Base-by-base conservation (phyloP, 306 rosid genomes). In the Chamaecrista fasciculata region DNA sequence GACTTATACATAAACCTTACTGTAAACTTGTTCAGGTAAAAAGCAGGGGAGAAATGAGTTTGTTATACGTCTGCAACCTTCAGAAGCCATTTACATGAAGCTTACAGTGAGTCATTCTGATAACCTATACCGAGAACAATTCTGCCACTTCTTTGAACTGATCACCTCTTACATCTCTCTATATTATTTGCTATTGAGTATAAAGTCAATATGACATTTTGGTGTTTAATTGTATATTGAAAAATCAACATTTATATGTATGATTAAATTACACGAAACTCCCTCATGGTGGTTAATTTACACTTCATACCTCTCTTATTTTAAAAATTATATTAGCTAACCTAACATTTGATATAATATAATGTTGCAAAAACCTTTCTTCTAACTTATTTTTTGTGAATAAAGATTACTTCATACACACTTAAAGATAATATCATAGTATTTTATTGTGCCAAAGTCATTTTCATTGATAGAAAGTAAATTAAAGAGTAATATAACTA, bases 31-130 rank as follows among this genome's bases (percentile, higher is more conserved):
- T 80, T 76, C 52, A 91, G 99, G 99, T 72, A 74, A 89, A 66
- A 91, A 78, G 65, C 99, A 91, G 74, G 99, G 97, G 51, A 91
- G 97, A 73, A 91, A 91, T 71, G 97, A 91, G 87, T 86, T 88
- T 69, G 97, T 91, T 23, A 91, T 91, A 59, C 90, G 95, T 61
- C 76, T 91, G 64, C 97, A 91, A 60, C 97, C 97, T 71, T 78
- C 78, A 52, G 97, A 88, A 79, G 92, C 97, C 70, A 91, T 91
- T 70, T 91, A 91, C 85, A 91, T 91, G 97, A 91, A 91, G 84
- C 87, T 91, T 36, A 86, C 89, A 73, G 97, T 91, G 46, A 66
- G 44, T 71, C 57, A 58, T 81, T 64, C 72, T 57, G 46, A 55
- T 58, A 63, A 59, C 34, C 34, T 47, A 31, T 19, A 14, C 37